Percentiles rank a stretch among this genome's conserved stretches.
phyloP scores from a whole-genome alignment of 176 grass and related monocot species.

The Zea luxurians region DNA sequence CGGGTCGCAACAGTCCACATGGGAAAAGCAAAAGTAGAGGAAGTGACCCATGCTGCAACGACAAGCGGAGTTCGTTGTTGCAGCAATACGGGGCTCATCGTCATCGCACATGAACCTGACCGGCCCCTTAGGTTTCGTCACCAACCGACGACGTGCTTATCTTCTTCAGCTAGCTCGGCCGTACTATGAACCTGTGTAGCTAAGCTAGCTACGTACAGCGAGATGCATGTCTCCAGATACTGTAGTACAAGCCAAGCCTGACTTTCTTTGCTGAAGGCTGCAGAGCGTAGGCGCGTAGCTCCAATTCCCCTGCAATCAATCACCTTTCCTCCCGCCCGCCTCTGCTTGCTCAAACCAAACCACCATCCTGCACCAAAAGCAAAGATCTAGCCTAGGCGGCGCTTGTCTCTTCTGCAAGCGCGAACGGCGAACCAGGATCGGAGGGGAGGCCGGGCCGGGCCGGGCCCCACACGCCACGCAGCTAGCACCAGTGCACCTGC shows the following conservation, averaged over 20 bases:
- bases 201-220: too few species aligned
- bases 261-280: background rate
- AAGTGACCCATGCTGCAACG: too few species aligned
- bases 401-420: constrained; percentile 43
- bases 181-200: background rate
- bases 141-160: background rate
- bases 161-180: background rate
- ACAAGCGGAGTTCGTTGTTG: constrained; percentile 4
- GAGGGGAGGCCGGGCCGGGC: background rate
- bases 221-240: too few species aligned
- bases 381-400: constrained; percentile 14
- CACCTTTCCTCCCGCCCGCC: background rate
- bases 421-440: background rate
- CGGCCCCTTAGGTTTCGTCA: background rate
- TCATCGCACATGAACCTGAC: background rate
- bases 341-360: background rate
- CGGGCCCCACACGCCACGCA: constrained; percentile 1
- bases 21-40: background rate
- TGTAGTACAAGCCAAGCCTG: background rate
- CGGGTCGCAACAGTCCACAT: constrained; percentile 1
- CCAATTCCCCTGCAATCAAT: constrained; percentile 7
- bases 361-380: constrained; percentile 3
- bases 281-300: background rate
- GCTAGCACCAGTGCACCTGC: background rate
- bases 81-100: background rate